Evolutionary conservation across 257 asterid species (phyloP), one percentile per base, ranked within the genome.

Genomic region (Forsythia viridissima): DNA sequence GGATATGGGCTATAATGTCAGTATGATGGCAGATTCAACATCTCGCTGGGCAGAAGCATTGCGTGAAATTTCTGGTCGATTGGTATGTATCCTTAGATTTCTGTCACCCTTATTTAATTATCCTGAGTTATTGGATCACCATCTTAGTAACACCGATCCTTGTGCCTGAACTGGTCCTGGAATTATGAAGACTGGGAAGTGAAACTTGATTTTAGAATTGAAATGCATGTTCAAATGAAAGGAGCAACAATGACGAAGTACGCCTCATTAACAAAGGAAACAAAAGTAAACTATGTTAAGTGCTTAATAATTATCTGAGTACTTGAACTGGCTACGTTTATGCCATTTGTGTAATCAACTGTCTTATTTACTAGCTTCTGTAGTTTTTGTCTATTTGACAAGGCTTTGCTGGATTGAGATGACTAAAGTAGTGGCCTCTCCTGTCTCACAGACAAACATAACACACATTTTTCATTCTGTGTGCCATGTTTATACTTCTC

Each of bases 1-100:
- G 91, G 99, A 96, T 82, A 96, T 96, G 99, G 99, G 99, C 68
- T 96, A 96, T 89, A 96, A 96, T 85, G 99, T 96, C 79, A 93
- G 99, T 85, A 96, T 96, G 99, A 96, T 96, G 99, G 99, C 99
- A 79, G 99, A 96, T 86, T 96, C 98, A 24, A 96, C 99, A n/a
- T 96, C 99, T 76, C 97, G 98, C 43, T 96, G 99, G 99, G 99
- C 99, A 42, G 99, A 96, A 89, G 99, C 98, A 63, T 85, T 96
- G 92, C 99, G 99, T 90, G 99, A 96, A 86, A 96, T 96, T 85
- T 96, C 99, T 10, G 99, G 99, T 48, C 98, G 99, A 83, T 81
- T 96, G 97, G 99, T 96, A 92, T 79, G 92, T 84, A 41, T 71
- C 66, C 13, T 69, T 3, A 66, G 18, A 77, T 77, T 66, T 36